Conservation (phyloP, 768 basidiomycete species). For the Naematelia aurantialba region DNA sequence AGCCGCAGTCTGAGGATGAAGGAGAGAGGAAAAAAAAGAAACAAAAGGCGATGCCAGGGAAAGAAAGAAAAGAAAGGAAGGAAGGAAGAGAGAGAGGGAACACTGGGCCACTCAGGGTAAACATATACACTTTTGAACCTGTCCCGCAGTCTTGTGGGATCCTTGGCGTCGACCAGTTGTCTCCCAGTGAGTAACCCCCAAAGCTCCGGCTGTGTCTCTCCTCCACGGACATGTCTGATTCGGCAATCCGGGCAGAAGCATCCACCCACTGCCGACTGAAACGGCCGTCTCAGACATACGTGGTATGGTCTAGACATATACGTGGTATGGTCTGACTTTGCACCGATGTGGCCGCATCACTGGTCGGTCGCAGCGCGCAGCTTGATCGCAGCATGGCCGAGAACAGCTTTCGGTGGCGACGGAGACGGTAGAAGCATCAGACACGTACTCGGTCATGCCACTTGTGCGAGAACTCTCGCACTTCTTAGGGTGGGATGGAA, state of each 20-base stretch:
- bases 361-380: not conserved
- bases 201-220: too few relatives aligned
- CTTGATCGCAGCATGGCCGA: too few relatives aligned
- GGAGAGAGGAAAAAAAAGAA: not conserved
- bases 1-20: not conserved
- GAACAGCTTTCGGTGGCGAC: too few relatives aligned
- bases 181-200: not conserved
- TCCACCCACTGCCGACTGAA: too few relatives aligned
- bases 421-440: too few relatives aligned
- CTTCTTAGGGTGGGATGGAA: too few relatives aligned
- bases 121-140: too few relatives aligned
- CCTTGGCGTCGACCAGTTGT: too few relatives aligned
- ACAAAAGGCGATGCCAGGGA: not conserved
- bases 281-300: not conserved
- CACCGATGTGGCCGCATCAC: not conserved
- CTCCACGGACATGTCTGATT: too few relatives aligned
- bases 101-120: not conserved
- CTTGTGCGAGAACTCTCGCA: not conserved
- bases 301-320: not conserved
- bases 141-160: not conserved
- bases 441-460: too few relatives aligned
- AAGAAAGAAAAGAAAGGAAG: not conserved
- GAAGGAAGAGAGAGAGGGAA: not conserved
- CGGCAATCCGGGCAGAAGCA: too few relatives aligned
- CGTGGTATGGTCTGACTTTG: not conserved